Evolutionary conservation across 768 basidiomycete genomes (phyloP).

Genomic region (Mycena alexandri): DNA sequence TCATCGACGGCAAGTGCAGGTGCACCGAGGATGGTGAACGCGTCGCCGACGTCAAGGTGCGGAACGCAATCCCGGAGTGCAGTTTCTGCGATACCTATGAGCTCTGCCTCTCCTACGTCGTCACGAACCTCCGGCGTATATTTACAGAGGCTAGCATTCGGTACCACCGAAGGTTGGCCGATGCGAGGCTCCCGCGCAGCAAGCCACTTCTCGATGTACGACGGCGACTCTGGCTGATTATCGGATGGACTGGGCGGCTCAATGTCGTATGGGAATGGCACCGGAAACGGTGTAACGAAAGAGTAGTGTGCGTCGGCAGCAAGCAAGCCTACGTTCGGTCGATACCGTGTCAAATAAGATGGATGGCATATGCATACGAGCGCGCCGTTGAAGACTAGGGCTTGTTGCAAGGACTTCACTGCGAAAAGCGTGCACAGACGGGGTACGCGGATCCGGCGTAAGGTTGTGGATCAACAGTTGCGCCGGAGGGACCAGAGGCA

Average conservation of each 20-base stretch:
- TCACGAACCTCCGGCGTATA: constrained; percentile 65
- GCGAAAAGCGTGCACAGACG: constrained; percentile 65
- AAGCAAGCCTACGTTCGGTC: constrained; percentile 53
- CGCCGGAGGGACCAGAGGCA: constrained; percentile 38
- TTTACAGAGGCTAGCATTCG: constrained; percentile 57
- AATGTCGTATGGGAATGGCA: constrained; percentile 87
- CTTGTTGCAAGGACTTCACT: constrained; percentile 59
- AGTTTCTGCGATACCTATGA: constrained; percentile 80
- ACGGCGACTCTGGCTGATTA: constrained; percentile 54
- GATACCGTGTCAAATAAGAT: constrained; percentile 3
- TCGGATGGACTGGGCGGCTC: constrained; percentile 64
- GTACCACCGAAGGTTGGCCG: constrained; percentile 38
- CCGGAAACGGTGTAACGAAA: constrained; percentile 85
- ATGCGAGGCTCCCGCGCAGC: constrained; percentile 70
- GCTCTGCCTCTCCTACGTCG: constrained; percentile 57
- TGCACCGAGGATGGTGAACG: constrained; percentile 73
- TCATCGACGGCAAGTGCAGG: constrained; percentile 59
- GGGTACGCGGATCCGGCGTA: constrained; percentile 71
- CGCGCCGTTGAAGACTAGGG: constrained; percentile 79
- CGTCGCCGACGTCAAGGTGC: constrained; percentile 88
- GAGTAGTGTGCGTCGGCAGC: constrained; percentile 75
- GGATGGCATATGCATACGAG: constrained; percentile 53
- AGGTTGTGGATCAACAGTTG: constrained; percentile 60
- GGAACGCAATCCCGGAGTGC: constrained; percentile 85
- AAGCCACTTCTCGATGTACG: constrained; percentile 85